phyloP scores from a whole-genome alignment of 1,284 basidiomycete species.

The Irpex lacteus region DNA sequence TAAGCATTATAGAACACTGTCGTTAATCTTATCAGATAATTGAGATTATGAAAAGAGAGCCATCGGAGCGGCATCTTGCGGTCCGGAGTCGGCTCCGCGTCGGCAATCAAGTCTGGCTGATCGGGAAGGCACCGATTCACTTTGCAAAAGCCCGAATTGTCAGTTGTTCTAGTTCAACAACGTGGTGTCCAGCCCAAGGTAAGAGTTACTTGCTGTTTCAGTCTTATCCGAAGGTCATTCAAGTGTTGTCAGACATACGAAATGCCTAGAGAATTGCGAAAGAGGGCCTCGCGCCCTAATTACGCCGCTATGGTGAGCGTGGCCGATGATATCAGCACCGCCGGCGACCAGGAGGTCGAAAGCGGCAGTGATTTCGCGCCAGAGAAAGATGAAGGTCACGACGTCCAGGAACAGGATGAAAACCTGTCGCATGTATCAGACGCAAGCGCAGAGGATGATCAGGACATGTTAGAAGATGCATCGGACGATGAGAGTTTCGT shows the following conservation, averaged over 20 bases:
- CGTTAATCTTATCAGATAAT: too few relatives aligned
- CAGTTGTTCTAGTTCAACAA: not conserved
- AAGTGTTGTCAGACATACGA: not conserved
- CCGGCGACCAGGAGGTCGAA: conserved; percentile 21
- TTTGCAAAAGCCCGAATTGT: not conserved
- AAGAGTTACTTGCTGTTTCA: not conserved
- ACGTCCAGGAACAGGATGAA: conserved; percentile 19
- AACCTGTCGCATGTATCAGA: conserved; percentile 10
- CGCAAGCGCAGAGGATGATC: conserved; percentile 8
- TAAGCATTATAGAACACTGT: too few relatives aligned
- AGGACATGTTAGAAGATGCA: conserved; percentile 4
- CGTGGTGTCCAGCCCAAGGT: not conserved
- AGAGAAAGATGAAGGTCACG: conserved; percentile 22
- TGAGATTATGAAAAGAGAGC: too few relatives aligned
- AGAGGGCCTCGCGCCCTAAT: conserved; percentile 31
- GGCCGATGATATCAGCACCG: not conserved
- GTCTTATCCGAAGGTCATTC: not conserved
- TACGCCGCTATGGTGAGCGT: conserved; percentile 28
- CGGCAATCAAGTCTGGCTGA: too few relatives aligned
- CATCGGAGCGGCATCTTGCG: too few relatives aligned
- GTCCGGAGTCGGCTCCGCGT: too few relatives aligned
- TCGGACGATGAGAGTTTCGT: not conserved
- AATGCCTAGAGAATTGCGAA: conserved; percentile 35
- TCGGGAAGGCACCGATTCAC: too few relatives aligned
- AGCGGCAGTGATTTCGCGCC: conserved; percentile 46